phyloP scores from a whole-genome alignment of 805 yeast genomes.

The Cyberlindnera misumaiensis region DNA sequence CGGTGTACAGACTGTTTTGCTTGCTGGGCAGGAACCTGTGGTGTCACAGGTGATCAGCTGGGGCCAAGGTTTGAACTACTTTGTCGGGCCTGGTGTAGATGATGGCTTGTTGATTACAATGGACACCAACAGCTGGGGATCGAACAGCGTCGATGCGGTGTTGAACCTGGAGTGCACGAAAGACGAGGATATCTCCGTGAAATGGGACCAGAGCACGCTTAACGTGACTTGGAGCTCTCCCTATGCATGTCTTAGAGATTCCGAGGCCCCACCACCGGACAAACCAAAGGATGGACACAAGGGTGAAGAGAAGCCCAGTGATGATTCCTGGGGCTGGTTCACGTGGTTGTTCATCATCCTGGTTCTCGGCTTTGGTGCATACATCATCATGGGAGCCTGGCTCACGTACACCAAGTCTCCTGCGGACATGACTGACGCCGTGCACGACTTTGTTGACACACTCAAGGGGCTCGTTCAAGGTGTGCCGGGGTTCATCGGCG shows the following conservation, averaged over 20 bases:
- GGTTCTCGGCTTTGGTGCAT: conserved; percentile 63
- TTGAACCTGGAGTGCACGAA: conserved; percentile 43
- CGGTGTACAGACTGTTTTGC: conserved; percentile 52
- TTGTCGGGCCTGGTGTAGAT: conserved; percentile 22
- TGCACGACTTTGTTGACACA: conserved; percentile 67
- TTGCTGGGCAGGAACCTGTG: conserved; percentile 42
- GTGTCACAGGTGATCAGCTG: conserved; percentile 59
- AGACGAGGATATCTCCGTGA: conserved; percentile 24
- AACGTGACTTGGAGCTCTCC: conserved; percentile 32
- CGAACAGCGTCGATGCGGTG: conserved; percentile 38
- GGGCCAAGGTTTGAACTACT: conserved; percentile 34
- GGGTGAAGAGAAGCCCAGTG: conserved; percentile 20
- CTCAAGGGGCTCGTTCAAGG: conserved; percentile 49
- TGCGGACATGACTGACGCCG: conserved; percentile 65
- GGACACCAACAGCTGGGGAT: conserved; percentile 68
- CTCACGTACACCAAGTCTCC: conserved; percentile 59
- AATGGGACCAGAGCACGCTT: conserved; percentile 20
- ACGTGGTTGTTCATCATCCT: conserved; percentile 74
- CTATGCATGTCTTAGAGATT: conserved; percentile 34
- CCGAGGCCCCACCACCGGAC: conserved; percentile 13
- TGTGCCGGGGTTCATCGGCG: conserved; percentile 59
- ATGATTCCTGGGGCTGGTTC: conserved; percentile 66
- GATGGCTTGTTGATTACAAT: conserved; percentile 33
- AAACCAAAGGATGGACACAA: conserved; percentile 23
- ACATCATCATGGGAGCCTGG: conserved; percentile 71